A percentile compares a stretch with the other conserved stretches of the same genome.
Conservation (phyloP, 2,329 filamentous ascomycete genomes). For the Aspergillus viridinutans region DNA sequence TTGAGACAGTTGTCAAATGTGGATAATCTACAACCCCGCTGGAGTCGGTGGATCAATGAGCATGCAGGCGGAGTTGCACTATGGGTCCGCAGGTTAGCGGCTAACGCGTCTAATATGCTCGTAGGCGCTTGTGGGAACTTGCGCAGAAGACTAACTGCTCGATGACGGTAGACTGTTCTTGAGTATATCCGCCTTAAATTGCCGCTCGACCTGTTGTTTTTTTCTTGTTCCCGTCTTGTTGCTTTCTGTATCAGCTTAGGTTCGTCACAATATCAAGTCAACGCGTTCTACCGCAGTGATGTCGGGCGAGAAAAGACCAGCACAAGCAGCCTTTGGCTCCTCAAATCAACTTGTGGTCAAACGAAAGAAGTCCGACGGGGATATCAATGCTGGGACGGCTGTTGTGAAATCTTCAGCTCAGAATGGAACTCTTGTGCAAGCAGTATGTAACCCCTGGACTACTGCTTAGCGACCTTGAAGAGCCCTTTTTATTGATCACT, state of each 20-base stretch:
- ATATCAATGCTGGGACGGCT: constrained; percentile 53
- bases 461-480: neutral
- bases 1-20: constrained; percentile 3
- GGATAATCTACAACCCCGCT: constrained; percentile 15
- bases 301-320: constrained; percentile 88
- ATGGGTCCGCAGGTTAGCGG: constrained; percentile 15
- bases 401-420: constrained; percentile 53
- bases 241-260: neutral
- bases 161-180: neutral
- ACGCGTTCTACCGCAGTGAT: constrained; percentile 46
- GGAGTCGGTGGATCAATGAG: constrained; percentile 13
- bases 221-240: neutral
- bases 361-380: constrained; percentile 70
- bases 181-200: neutral
- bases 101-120: constrained; percentile 19
- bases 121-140: constrained; percentile 6
- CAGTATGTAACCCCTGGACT: constrained; percentile 48
- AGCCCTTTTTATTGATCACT: constrained; percentile 11
- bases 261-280: constrained; percentile 3
- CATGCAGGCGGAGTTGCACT: constrained; percentile 9
- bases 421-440: constrained; percentile 62
- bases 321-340: constrained; percentile 74
- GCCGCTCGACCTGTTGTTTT: neutral
- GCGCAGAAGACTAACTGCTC: neutral
- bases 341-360: constrained; percentile 77